Evolutionary conservation across 805 yeast species (phyloP), one percentile per base, ranked within the genome.

Genomic region (Candida vartiovaarae): DNA sequence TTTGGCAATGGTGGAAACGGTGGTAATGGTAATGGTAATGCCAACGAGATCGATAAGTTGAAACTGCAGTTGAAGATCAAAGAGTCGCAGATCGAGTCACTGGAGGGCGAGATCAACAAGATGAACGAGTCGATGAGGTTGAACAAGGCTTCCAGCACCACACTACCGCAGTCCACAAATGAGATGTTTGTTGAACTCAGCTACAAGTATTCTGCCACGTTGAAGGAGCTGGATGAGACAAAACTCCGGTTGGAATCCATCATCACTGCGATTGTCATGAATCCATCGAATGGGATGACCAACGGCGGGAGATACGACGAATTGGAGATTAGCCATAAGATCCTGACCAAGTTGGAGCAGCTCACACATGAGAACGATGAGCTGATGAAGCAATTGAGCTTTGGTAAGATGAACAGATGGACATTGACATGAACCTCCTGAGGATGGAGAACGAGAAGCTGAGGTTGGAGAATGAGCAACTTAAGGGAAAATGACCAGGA

Each of bases 351-450:
- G 53, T 54, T 87, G 50, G 75, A 76, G 42, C 65, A 72, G 45
- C 63, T 87, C 46, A 76, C 76, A 20, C 74, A 72, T 38, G 95
- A 87, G 57, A 87, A 87, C 57, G 80, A 79, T 45, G 79, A 73
- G 49, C 70, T 87, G 64, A 72, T 81, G 48, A 76, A 76, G 53
- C 78, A 84, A 80, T 61, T 85, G 8, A 79, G 89, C 50, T 81
- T 72, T 61, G 87, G 95, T n/a, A 80, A 80, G 57, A 72, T 84
- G 36, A 82, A 82, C 87, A 85, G 54, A 67, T 78, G 48, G 76
- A 80, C 45, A 75, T 85, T 35, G 87, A 83, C 60, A 59, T 84
- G 35, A 86, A 84, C 20, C 58, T 85, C 39, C 61, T 82, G 39
- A 74, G 74, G 46, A 61, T 63, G 36, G 78, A 78, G 51, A 28